Evolutionary conservation across 768 basidiomycete genomes (phyloP), one percentile per base, ranked within the genome.

Genomic region (Phlegmacium glaucopus): DNA sequence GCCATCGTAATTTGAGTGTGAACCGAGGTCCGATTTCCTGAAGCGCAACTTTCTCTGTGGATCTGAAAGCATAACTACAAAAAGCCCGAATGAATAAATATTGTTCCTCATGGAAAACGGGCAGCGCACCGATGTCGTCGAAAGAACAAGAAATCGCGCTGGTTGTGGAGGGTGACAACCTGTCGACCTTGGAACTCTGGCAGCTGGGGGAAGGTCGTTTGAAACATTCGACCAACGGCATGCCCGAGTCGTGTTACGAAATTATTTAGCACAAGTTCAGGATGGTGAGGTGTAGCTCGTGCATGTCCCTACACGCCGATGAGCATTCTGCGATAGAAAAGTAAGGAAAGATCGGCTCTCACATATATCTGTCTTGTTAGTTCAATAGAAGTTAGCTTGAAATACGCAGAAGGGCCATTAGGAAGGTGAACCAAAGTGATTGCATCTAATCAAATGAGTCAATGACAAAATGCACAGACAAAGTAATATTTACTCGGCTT

Each of bases 21-120:
- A 99, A 96, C 27, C 95, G 83, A 6, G 96, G 96, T 2, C 96
- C 96, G 53, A 99, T 99, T 67, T 99, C 96, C 63, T 99, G 96
- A 26, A 99, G 68, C 6, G 87, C 82, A 8, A 95, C 94, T 62
- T 89, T 93, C 54, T 94, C 93, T 3, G 87, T 75, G 1, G 90
- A 93, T 41, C 88, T 83, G 69, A 94, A 98, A 34, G 92, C 93
- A 65, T 94, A 95, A 58, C 90, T 94, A 51, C 4, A 42, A 10
- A 16, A 39, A n/a, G n/a, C 28, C 42, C 5, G 44, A 45, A 25
- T 25, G 48, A 39, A 7, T 39, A 43, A 6, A 28, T 32, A 22
- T 26, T 51, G 44, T 34, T 34, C 32, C 10, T 49, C 48, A 52
- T 42, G 6, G 13, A 18, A 37, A 25, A 37, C 3, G 17, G 42